These are phyloP conservation scores for Penicillium salamii DNA, from an alignment of 495 filamentous ascomycete genomes.

Conservation along the genomic window DNA sequence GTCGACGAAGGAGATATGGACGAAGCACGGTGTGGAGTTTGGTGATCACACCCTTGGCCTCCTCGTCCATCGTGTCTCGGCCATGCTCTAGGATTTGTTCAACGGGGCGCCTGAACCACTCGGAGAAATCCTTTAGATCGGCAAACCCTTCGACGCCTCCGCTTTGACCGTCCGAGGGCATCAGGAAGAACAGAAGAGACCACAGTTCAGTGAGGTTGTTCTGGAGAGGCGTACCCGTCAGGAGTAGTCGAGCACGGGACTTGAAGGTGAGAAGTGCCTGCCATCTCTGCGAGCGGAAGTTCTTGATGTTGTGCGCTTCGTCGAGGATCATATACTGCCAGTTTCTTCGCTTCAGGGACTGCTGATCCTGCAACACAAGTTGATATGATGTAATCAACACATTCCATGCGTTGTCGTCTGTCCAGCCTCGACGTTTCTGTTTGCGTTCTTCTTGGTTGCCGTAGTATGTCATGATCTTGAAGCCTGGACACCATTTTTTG, in stretches of 20 bases:
- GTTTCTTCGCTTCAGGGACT: slow-evolving; percentile 84
- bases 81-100: slow-evolving; percentile 95
- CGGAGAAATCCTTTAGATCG: slow-evolving; percentile 85
- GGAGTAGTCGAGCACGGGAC: slow-evolving; percentile 77
- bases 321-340: slow-evolving; percentile 99
- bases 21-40: slow-evolving; percentile 92
- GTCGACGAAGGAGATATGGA: slow-evolving; percentile 84
- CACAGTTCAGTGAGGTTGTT: slow-evolving; percentile 97
- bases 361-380: slow-evolving; percentile 87
- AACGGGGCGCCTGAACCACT: slow-evolving; percentile 88
- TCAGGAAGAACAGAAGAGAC: slow-evolving; percentile 95
- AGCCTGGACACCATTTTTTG: slow-evolving; percentile 98
- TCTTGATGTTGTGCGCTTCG: slow-evolving; percentile 99
- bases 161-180: slow-evolving; percentile 74
- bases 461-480: slow-evolving; percentile 98
- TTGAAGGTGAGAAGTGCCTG: slow-evolving; percentile 90
- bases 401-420: slow-evolving; percentile 86
- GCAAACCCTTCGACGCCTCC: slow-evolving; percentile 81
- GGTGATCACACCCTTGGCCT: slow-evolving; percentile 80
- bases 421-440: slow-evolving; percentile 87
- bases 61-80: slow-evolving; percentile 86
- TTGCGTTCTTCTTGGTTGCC: slow-evolving; percentile 89
- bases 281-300: slow-evolving; percentile 96
- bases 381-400: slow-evolving; percentile 97
- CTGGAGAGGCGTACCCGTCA: slow-evolving; percentile 95